Base-by-base conservation (phyloP, 805 yeast genomes). In the Starmerella asiatica region DNA sequence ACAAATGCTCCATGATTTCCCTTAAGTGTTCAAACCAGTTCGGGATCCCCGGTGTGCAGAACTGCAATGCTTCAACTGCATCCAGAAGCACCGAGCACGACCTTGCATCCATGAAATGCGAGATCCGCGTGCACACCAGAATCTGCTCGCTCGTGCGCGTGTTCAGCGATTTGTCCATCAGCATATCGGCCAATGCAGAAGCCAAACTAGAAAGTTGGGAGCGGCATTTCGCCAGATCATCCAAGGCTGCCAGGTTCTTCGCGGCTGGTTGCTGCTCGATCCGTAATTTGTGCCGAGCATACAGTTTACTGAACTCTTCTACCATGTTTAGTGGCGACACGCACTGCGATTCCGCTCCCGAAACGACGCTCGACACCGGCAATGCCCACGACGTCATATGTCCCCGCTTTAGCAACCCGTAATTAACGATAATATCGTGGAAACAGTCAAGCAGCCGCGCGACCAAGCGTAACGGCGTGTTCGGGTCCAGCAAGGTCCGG, bases 1-100 rank as follows among this genome's bases (percentile, higher is more conserved):
- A 68, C 50, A 71, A 75, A 5, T 62, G 58, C n/a, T 62, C 58
- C 27, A 76, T 54, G 2, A 78, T 48, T 23, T 57, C 55, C 5
- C 56, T 54, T 30, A 72, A 59, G 45, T 71, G 70, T 2, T 57
- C 62, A 34, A 59, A 58, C 81, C 85, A 78, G 7, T 63, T 55
- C 0, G 67, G 60, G 23, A 68, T 57, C 5, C 75, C 53, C 9
- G 74, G 70, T 2, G 75, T 64, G 51, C 86, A 78, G 23, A 67
- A 51, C 38, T 68, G 65, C 38, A 71, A 70, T 11, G 63, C 60
- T 3, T 59, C 57, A 52, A 72, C 76, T 47, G 60, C 67, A 3
- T 61, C 56, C 21, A 79, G 53, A 3, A 79, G 65, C 37, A 61
- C 64, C 4, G 56, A 47, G n/a, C 68, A 62, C 9, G 60, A 58